Conservation (phyloP, 106 monocot species). For the Phalaenopsis aphrodite region DNA sequence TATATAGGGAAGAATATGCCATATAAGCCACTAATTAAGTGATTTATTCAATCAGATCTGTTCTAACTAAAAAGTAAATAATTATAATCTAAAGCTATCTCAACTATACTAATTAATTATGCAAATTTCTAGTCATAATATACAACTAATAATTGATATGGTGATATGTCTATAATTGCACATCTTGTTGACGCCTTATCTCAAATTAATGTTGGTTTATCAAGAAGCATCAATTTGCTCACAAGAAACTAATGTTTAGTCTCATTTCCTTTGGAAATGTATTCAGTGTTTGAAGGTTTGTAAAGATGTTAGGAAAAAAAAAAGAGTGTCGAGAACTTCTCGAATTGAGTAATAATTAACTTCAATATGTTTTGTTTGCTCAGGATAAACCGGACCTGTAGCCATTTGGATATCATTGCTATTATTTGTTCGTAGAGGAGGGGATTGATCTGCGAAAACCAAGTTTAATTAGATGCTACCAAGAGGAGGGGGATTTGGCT, state of each 20-base stretch:
- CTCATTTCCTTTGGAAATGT: neutral
- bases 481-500: no score
- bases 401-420: neutral
- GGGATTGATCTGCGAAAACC: neutral
- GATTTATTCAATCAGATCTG: no score
- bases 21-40: no score
- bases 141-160: no score
- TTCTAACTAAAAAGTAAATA: no score
- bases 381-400: neutral
- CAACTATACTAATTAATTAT: no score
- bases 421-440: neutral
- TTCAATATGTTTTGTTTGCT: neutral
- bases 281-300: neutral
- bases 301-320: neutral
- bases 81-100: no score
- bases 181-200: neutral
- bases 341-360: neutral
- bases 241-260: neutral
- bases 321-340: no score
- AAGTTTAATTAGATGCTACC: neutral
- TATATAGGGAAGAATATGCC: no score
- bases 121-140: no score
- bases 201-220: neutral
- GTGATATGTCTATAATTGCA: no score
- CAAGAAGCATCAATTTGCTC: conserved; percentile 2